Evolutionary conservation across 2,329 filamentous ascomycete genomes (phyloP), one percentile per base, ranked within the genome.

Genomic region (Coniochaeta prunicola): DNA sequence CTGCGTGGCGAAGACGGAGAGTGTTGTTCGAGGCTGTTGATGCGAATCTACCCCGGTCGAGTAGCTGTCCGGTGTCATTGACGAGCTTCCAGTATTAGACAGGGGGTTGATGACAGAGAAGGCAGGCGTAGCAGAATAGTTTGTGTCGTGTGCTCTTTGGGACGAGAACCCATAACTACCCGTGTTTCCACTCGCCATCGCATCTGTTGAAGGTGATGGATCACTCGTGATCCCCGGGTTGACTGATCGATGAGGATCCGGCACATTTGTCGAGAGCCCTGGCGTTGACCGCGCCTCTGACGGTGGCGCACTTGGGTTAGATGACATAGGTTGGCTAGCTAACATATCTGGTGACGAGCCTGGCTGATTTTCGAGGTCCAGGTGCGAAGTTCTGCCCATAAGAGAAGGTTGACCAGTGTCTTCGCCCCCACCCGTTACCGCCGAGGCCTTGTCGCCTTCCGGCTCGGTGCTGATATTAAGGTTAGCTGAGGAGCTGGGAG

Each of bases 381-480:
- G 13, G 26, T 34, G 30, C 26, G 50, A 34, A 28, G 26, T 28
- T 31, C 26, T 53, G 26, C 19, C 50, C 40, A 61, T 53, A 15
- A 61, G 63, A 38, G 72, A 69, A 12, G 64, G 60, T 12, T 64
- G 68, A 19, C 69, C 68, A 58, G 61, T 61, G 48, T 64, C 66
- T 9, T 63, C 62, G 21, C 66, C 61, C 17, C 64, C 64, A 30
- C 64, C 61, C 56, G 62, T 67, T 9, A 68, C 74, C 21, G 69
- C 66, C 56, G 40, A 45, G 40, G 19, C 26, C 13, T 71, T 73
- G 57, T 78, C 76, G 53, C 72, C 74, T 64, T 79, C 77, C 59
- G 76, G 74, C 58, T 80, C 77, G 68, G 77, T 80, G 58, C 15
- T 33, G n/a, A 28, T 26, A 38, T 8, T 21, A 34, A 42, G 36